Base-by-base conservation (phyloP, 148 eudicot species). In the Gaultheria prostrata region DNA sequence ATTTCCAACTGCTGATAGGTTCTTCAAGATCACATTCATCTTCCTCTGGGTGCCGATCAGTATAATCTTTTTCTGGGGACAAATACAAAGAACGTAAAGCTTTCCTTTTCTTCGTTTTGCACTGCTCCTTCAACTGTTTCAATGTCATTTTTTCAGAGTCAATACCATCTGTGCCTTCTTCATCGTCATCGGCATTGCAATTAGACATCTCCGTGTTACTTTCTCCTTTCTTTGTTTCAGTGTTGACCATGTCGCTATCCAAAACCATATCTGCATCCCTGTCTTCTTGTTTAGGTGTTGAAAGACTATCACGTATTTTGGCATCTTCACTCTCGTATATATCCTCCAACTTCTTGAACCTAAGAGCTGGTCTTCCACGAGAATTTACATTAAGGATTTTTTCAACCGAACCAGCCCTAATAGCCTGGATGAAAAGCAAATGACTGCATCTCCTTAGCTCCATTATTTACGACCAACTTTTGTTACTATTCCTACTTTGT, bases 101-200 rank as follows among this genome's bases (percentile, higher is more conserved):
- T 86, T 94, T 90, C 56, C 91, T 86, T 84, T 92, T 93, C 89
- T 88, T 89, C n/a, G 75, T 78, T 86, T 90, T 92, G 85, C 90
- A 86, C 48, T 50, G 84, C 48, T 87, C 46, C 85, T 83, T 83
- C 28, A 94, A 87, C 86, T 93, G 90, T 43, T 83, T 88, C 79
- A 94, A 80, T 9, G 98, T 92, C 73, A 89, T 76, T 73, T 80
- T 54, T 32, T 86, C 91, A 59, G 84, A 80, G 74, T 74, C 65
- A 30, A 75, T 48, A 72, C 88, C 92, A 87, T 83, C 87, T 6
- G 53, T 78, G 35, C 21, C 71, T 76, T 26, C 85, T 30, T 80
- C 81, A 24, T 84, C 75, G 56, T 53, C 67, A 73, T 28, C 56
- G 33, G 33, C 67, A 71, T 48, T 35, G 49, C 26, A 59, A 75